Evolutionary conservation across 2,329 filamentous ascomycete species (phyloP).

Genomic region (Trichoderma gracile): DNA sequence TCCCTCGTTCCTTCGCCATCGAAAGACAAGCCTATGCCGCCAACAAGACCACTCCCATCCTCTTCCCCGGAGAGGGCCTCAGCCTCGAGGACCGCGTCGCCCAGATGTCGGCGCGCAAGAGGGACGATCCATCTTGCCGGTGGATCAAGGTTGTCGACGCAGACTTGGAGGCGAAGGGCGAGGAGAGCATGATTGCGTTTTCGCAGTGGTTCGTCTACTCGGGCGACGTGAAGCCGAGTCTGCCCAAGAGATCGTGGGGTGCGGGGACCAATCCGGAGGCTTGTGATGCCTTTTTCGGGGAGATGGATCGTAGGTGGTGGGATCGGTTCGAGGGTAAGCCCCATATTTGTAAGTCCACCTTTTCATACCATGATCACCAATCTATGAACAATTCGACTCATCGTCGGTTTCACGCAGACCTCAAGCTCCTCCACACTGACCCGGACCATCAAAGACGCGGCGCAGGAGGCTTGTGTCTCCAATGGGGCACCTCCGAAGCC

Average conservation of each 20-base stretch:
- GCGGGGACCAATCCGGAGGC: slow-evolving; percentile 39
- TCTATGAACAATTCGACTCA: background rate
- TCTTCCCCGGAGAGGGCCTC: slow-evolving; percentile 36
- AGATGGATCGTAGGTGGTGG: slow-evolving; percentile 36
- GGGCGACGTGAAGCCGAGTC: slow-evolving; percentile 22
- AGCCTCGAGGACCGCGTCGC: slow-evolving; percentile 31
- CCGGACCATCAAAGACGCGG: slow-evolving; percentile 42
- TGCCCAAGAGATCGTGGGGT: slow-evolving; percentile 34
- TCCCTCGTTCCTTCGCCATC: slow-evolving; percentile 40
- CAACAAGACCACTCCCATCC: slow-evolving; percentile 35
- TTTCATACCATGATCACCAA: too few species aligned
- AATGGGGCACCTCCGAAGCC: slow-evolving; percentile 41
- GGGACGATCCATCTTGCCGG: slow-evolving; percentile 34
- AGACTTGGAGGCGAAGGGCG: slow-evolving; percentile 33
- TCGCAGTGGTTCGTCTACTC: slow-evolving; percentile 41
- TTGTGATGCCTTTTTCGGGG: slow-evolving; percentile 37
- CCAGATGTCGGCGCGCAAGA: slow-evolving; percentile 30
- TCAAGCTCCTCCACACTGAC: slow-evolving; percentile 43
- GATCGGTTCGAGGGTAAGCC: slow-evolving; percentile 37
- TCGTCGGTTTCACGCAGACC: slow-evolving; percentile 33
- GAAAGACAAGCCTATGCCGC: slow-evolving; percentile 42
- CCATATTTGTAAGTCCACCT: slow-evolving; percentile 38
- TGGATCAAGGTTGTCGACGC: slow-evolving; percentile 43
- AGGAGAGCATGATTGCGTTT: slow-evolving; percentile 39
- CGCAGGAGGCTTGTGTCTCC: slow-evolving; percentile 39